Conservation (phyloP, 2,329 filamentous ascomycete species). For the Exophiala bonariae region DNA sequence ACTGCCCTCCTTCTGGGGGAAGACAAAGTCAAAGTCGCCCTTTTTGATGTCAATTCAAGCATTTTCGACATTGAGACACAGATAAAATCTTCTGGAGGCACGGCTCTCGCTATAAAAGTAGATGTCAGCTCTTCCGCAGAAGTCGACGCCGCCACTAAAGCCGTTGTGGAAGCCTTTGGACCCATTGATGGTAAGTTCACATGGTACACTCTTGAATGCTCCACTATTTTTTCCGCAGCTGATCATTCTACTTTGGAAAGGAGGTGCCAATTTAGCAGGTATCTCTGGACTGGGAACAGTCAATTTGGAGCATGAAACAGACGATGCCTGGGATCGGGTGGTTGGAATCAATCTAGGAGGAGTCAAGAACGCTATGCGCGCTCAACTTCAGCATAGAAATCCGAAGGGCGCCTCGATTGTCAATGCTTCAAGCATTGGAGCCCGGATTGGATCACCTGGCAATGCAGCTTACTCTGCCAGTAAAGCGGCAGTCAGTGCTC, state of each 20-base stretch:
- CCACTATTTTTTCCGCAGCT: not conserved
- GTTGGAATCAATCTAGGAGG: slow-evolving; percentile 41
- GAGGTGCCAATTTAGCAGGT: slow-evolving; percentile 8
- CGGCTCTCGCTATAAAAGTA: slow-evolving; percentile 8
- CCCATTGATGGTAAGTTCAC: slow-evolving; percentile 9
- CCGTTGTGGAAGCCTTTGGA: slow-evolving; percentile 7
- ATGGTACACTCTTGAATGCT: not conserved
- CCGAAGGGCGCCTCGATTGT: slow-evolving; percentile 38
- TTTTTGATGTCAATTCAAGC: slow-evolving; percentile 7
- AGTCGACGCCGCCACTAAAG: slow-evolving; percentile 5
- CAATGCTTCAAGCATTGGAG: slow-evolving; percentile 43
- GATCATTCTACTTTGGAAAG: not conserved
- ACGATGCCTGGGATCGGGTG: slow-evolving; percentile 36
- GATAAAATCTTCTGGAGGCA: slow-evolving; percentile 6
- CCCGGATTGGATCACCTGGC: slow-evolving; percentile 46
- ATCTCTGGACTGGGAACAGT: slow-evolving; percentile 19
- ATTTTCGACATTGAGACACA: slow-evolving; percentile 8
- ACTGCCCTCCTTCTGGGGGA: slow-evolving; percentile 47
- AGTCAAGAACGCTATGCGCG: slow-evolving; percentile 39
- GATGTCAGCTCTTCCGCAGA: slow-evolving; percentile 9
- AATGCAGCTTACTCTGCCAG: slow-evolving; percentile 64
- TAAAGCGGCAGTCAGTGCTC: slow-evolving; percentile 60
- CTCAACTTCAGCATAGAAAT: slow-evolving; percentile 42
- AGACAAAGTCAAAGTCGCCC: slow-evolving; percentile 46
- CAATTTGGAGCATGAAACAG: slow-evolving; percentile 10